A percentile compares a stretch with the other conserved stretches of the same genome.
These are phyloP conservation scores for Pleurotus salmoneostramineus DNA, from an alignment of 768 basidiomycete genomes.

Conservation along the genomic window DNA sequence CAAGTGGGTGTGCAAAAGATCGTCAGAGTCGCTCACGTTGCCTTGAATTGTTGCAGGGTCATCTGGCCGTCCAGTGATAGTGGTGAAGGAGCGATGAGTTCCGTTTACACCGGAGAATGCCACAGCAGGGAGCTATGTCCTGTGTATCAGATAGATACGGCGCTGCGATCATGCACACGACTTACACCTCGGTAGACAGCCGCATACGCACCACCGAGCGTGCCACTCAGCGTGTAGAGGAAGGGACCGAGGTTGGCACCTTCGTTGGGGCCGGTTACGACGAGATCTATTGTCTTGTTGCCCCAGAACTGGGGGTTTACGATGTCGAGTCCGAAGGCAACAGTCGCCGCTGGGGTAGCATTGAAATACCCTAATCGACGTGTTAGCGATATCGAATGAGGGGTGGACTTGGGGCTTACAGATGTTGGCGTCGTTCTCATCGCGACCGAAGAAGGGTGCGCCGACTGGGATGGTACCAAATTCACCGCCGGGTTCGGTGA, in stretches of 20 bases:
- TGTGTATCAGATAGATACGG: background rate
- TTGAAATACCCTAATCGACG: constrained; percentile 22
- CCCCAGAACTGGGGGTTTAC: constrained; percentile 20
- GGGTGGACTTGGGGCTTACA: constrained; percentile 14
- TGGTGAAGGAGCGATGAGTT: constrained; percentile 25
- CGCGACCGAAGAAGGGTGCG: constrained; percentile 25
- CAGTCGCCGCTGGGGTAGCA: constrained; percentile 25
- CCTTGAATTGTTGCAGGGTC: constrained; percentile 25
- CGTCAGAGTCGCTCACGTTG: constrained; percentile 7
- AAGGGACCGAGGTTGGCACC: constrained; percentile 23
- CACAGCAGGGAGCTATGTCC: constrained; percentile 20
- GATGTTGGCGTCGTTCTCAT: constrained; percentile 17
- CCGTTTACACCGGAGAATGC: constrained; percentile 23
- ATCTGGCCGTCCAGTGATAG: constrained; percentile 15
- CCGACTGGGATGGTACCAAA: constrained; percentile 23
- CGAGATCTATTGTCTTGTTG: constrained; percentile 20
- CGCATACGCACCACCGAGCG: constrained; percentile 23
- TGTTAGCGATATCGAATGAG: background rate
- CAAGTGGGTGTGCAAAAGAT: background rate
- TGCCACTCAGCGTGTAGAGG: constrained; percentile 24
- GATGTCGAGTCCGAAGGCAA: constrained; percentile 23
- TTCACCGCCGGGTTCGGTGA: constrained; percentile 24
- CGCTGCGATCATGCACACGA: background rate
- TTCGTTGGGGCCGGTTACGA: constrained; percentile 26
- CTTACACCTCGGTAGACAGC: constrained; percentile 23